A percentile compares a stretch with the other conserved stretches of the same genome.
phyloP scores from a whole-genome alignment of 495 filamentous ascomycete species.

The Haplographium delicatum region DNA sequence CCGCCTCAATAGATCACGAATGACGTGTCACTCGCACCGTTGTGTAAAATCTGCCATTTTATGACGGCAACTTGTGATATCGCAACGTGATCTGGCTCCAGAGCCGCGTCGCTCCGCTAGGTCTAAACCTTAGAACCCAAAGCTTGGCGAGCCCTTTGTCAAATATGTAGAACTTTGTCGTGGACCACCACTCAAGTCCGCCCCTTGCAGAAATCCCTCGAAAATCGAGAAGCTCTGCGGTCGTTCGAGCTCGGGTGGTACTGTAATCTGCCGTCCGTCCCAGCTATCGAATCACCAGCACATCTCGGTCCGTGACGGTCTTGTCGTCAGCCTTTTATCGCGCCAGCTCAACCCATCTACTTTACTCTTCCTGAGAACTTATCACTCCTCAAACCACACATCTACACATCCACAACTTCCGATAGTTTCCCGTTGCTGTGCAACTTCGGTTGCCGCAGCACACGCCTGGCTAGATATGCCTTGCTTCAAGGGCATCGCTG shows the following conservation, averaged over 20 bases:
- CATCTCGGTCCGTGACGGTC: too few relatives aligned
- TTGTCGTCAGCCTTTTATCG: constrained; percentile 5
- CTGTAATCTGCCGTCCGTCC: background rate
- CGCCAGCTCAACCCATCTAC: background rate
- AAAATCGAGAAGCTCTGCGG: background rate
- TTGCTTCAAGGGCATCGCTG: constrained; percentile 96
- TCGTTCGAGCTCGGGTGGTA: background rate
- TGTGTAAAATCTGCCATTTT: background rate
- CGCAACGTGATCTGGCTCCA: background rate
- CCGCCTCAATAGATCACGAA: background rate
- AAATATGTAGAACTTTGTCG: too few relatives aligned
- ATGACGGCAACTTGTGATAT: constrained; percentile 9
- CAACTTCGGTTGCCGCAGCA: constrained; percentile 21
- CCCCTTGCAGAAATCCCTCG: too few relatives aligned
- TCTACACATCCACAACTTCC: background rate
- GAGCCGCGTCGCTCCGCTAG: background rate
- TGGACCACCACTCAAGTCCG: too few relatives aligned
- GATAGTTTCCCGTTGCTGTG: constrained; percentile 5
- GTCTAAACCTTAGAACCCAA: background rate
- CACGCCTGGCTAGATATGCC: constrained; percentile 55
- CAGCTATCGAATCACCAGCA: constrained; percentile 3
- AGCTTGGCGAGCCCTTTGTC: too few relatives aligned
- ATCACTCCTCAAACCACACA: constrained; percentile 1
- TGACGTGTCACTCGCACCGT: constrained; percentile 1
- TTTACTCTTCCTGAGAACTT: constrained; percentile 4